Evolutionary conservation across 164 flowering plant genomes (phyloP).

Genomic region (Akebia trifoliata): DNA sequence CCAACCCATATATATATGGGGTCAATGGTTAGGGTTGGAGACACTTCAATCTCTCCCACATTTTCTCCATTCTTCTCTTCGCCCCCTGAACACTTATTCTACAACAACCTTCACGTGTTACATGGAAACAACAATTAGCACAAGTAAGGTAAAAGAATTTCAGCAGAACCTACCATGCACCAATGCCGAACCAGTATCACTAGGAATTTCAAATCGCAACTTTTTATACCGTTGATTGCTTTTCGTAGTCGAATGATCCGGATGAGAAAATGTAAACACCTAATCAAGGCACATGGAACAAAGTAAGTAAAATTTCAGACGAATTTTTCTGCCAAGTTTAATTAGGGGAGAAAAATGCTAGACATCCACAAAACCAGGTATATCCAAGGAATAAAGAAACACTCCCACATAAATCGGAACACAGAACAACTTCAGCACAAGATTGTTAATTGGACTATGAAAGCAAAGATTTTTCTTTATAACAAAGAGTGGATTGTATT

Average conservation of each 20-base stretch:
- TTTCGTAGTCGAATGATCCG: slow-evolving; percentile 46
- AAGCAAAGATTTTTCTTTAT: too few relatives aligned
- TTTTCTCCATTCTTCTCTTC: too few relatives aligned
- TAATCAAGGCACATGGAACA: slow-evolving; percentile 16
- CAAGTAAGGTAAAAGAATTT: background rate
- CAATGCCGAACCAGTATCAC: slow-evolving; percentile 78
- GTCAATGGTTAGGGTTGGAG: too few relatives aligned
- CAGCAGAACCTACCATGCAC: slow-evolving; percentile 68
- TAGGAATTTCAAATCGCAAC: slow-evolving; percentile 68
- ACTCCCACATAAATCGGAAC: too few relatives aligned
- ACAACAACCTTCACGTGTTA: background rate
- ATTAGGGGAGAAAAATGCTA: background rate
- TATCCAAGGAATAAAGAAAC: background rate
- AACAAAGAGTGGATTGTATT: too few relatives aligned
- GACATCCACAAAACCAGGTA: background rate
- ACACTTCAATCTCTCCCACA: too few relatives aligned
- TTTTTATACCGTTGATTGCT: slow-evolving; percentile 74
- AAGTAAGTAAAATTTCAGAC: slow-evolving; percentile 2
- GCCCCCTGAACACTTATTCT: background rate
- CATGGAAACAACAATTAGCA: background rate
- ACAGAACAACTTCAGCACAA: too few relatives aligned
- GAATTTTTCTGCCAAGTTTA: background rate
- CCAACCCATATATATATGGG: too few relatives aligned
- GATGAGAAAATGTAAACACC: slow-evolving; percentile 94
- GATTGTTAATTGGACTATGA: too few relatives aligned